Base-by-base conservation (phyloP, 768 basidiomycete species). In the Multifurca ochricompacta region DNA sequence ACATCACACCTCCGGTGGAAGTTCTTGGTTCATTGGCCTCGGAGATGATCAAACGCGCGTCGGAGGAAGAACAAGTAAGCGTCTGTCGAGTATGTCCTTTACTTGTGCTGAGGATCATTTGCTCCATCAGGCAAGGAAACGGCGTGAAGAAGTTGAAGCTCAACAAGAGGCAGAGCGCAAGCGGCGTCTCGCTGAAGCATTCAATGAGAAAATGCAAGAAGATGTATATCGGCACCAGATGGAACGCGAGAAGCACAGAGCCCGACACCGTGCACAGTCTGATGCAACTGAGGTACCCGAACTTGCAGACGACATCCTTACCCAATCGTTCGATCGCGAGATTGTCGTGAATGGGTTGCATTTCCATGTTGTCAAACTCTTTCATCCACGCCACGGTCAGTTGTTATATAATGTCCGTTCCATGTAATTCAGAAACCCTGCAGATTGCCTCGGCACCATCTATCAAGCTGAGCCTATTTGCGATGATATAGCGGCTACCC, bases 391-490 rank as follows among this genome's bases (percentile, higher is more conserved):
- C n/a, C 72, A 74, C 66, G 83, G 87, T 87, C 53, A 44, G 61
- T 48, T 28, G 25, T 10, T n/a, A 39, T 21, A 28, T 37, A 19
- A 9, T 25, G 1, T 10, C 8, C 6, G 57, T 37, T 21, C 25
- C 27, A 34, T 37, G 21, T 35, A 21, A 27, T 42, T 7, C 36
- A 46, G 51, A 53, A 21, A 5, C 16, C 25, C 25, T n/a, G 2
- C 57, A 83, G 88, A 82, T 43, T 75, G 74, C 39, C 70, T 89
- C 28, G 87, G 85, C 1, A 81, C 77, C 9, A 71, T 79, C 0
- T 90, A 85, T 67, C 73, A 81, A 51, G 88, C 86, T 0, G 87
- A 89, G 56, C 88, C 89, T 7, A 68, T 91, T 14, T 80, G 80
- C 63, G 85, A 89, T 54, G 79, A 83, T 57, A 70, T 78, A 14